These are phyloP conservation scores for Picochlorum sp. DNA, from an alignment of 139 green algal genomes.

Conservation along the genomic window DNA sequence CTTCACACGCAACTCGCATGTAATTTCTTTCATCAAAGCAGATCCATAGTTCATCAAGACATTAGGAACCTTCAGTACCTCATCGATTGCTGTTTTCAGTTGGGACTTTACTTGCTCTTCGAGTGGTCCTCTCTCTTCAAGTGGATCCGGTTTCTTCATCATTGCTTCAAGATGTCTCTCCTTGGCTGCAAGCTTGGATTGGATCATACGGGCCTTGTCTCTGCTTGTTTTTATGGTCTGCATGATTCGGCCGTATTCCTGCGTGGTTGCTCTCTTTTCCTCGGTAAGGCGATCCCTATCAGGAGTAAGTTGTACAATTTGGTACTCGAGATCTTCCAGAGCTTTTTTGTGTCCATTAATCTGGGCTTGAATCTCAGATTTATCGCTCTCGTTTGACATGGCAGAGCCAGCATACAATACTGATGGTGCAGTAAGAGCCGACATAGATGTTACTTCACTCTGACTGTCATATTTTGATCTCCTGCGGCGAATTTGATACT, in stretches of 20 bases:
- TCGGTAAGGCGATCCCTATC: too few species aligned
- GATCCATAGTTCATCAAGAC: background rate
- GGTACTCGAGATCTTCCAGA: too few species aligned
- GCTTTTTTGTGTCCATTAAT: too few species aligned
- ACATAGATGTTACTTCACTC: background rate
- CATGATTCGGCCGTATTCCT: too few species aligned
- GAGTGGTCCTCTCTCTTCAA: conserved; percentile 10
- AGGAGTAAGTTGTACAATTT: too few species aligned
- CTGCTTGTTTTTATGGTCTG: too few species aligned
- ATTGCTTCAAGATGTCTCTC: background rate
- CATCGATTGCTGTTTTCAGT: background rate
- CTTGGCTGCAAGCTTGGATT: too few species aligned
- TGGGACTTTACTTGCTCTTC: conserved; percentile 3
- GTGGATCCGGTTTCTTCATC: conserved; percentile 16
- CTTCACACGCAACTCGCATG: background rate
- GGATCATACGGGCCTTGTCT: too few species aligned
- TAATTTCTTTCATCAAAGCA: background rate
- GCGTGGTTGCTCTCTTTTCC: too few species aligned
- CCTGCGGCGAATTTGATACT: background rate
- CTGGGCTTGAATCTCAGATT: too few species aligned
- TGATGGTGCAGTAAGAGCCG: background rate
- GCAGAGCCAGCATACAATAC: background rate
- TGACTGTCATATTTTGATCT: background rate
- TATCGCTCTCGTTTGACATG: too few species aligned
- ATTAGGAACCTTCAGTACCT: background rate